Evolutionary conservation across 208 protist species (phyloP).

Genomic region (Wallacemonas sp.): DNA sequence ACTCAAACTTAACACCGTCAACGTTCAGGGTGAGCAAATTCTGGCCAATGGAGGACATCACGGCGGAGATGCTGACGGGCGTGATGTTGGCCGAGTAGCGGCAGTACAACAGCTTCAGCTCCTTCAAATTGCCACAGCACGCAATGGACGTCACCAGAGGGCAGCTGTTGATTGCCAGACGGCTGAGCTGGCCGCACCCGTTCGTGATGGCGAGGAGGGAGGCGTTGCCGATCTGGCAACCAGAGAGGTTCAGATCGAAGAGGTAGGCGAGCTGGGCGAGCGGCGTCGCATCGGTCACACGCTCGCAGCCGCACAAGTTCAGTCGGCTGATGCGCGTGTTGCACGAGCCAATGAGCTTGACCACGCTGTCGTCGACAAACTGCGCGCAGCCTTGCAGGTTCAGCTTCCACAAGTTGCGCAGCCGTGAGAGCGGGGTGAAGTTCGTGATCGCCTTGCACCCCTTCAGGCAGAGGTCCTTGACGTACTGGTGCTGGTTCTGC

Average conservation of each 20-base stretch:
- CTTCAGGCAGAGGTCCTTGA: conserved; percentile 60
- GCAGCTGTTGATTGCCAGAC: conserved; percentile 80
- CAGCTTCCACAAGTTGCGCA: conserved; percentile 67
- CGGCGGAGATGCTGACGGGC: conserved; percentile 37
- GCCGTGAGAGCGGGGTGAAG: conserved; percentile 44
- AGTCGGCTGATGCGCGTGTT: conserved; percentile 70
- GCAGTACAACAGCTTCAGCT: conserved; percentile 79
- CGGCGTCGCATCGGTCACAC: conserved; percentile 50
- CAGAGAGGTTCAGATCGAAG: conserved; percentile 72
- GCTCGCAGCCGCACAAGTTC: conserved; percentile 72
- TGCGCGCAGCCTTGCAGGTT: conserved; percentile 70
- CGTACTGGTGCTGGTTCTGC: conserved; percentile 38
- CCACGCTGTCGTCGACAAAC: conserved; percentile 51
- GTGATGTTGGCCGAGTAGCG: conserved; percentile 73
- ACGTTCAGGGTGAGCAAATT: conserved; percentile 71
- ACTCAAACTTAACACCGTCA: conserved; percentile 58
- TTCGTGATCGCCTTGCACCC: conserved; percentile 64
- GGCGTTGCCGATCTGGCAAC: conserved; percentile 47
- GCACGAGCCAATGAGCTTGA: conserved; percentile 56
- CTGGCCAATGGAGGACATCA: conserved; percentile 47
- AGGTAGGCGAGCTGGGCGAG: conserved; percentile 55
- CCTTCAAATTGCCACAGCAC: conserved; percentile 41
- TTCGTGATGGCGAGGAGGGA: conserved; percentile 51
- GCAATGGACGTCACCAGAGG: conserved; percentile 48
- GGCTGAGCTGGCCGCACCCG: conserved; percentile 62